Evolutionary conservation across 2,329 filamentous ascomycete species (phyloP).

Genomic region (Bertia moriformis): DNA sequence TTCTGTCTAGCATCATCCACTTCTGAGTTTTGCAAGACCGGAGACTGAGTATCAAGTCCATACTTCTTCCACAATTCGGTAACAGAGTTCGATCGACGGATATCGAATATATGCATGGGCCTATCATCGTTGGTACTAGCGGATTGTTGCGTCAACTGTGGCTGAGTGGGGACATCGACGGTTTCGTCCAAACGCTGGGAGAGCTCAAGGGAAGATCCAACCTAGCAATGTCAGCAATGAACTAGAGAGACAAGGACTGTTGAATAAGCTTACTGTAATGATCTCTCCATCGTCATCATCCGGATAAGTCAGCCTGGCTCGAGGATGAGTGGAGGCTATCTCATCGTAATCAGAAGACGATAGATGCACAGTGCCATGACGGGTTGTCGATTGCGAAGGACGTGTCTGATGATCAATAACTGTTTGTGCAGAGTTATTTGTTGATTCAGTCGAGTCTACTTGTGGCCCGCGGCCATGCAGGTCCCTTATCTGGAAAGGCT

Average conservation of each 20-base stretch:
- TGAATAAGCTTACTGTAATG: conserved; percentile 21
- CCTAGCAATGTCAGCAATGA: conserved; percentile 13
- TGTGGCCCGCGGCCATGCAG: conserved; percentile 9
- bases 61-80: conserved; percentile 20
- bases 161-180: conserved; percentile 5
- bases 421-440: too few species aligned
- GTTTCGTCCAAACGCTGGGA: conserved; percentile 26
- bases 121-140: conserved; percentile 5
- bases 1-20: too few species aligned
- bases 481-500: conserved; percentile 22
- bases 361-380: conserved; percentile 20
- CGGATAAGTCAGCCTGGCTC: conserved; percentile 23
- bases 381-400: too few species aligned
- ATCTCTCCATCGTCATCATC: conserved; percentile 28
- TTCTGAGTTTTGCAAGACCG: too few species aligned
- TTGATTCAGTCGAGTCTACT: too few species aligned
- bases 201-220: conserved; percentile 29
- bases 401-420: too few species aligned
- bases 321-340: conserved; percentile 20
- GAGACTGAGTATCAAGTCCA: conserved; percentile 5
- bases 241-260: conserved; percentile 6
- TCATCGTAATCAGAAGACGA: conserved; percentile 24
- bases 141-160: conserved; percentile 2
- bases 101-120: conserved; percentile 28
- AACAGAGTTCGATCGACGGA: conserved; percentile 20